Conservation (phyloP, 345 rosid genomes). For the Pugionium dolabratum region DNA sequence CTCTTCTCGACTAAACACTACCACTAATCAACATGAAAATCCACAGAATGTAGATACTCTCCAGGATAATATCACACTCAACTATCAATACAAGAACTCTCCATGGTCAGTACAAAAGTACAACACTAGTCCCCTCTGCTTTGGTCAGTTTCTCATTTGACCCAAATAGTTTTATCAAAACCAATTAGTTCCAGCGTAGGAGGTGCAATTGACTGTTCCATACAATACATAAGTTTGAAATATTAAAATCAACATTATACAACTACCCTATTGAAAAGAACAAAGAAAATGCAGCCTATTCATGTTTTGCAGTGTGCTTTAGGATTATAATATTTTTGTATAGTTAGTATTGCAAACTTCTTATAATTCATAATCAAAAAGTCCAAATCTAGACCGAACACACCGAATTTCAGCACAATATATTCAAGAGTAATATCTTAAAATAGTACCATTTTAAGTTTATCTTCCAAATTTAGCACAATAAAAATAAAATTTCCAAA, state of each 20-base stretch:
- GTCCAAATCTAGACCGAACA: neutral
- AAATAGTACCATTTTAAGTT: too few species aligned
- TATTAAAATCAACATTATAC: neutral
- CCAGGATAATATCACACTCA: neutral
- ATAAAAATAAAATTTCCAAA: too few species aligned
- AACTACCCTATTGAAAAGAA: neutral
- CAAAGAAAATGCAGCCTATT: neutral
- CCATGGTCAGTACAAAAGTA: neutral
- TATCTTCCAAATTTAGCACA: too few species aligned
- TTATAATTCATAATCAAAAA: neutral
- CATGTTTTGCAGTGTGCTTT: neutral
- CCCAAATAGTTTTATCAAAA: neutral
- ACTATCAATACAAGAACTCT: neutral
- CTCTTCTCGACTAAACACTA: conserved; percentile 17
- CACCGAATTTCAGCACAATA: neutral
- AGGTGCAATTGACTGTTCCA: neutral
- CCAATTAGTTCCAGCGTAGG: neutral
- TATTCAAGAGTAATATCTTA: too few species aligned
- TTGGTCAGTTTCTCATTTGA: neutral
- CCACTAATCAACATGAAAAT: conserved; percentile 5
- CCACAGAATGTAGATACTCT: conserved; percentile 7
- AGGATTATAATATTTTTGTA: too few species aligned
- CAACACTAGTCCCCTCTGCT: conserved; percentile 4
- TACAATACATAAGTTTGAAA: neutral
- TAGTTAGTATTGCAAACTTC: too few species aligned